Percentiles rank a stretch among this genome's conserved stretches.
These are phyloP conservation scores for Rhexocercosporidium sp. DNA, from an alignment of 2,329 filamentous ascomycete genomes.

Conservation along the genomic window DNA sequence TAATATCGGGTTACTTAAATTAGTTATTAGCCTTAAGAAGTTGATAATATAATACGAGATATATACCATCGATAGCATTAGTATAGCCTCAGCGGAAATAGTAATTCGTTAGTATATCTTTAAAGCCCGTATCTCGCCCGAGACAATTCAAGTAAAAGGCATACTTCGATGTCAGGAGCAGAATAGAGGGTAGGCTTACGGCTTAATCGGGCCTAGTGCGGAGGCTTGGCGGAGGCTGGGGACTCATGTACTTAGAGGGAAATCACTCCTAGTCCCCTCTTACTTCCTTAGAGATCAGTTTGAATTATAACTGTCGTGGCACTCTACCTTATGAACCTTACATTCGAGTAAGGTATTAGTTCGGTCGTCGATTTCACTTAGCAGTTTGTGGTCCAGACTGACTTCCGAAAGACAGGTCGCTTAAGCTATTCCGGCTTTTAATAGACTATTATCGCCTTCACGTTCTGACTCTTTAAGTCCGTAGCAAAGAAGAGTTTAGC, in stretches of 20 bases:
- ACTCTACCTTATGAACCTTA: too few relatives aligned
- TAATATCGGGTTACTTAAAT: conserved; percentile 26
- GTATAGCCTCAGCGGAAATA: conserved; percentile 32
- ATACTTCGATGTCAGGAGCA: too few relatives aligned
- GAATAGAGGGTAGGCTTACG: too few relatives aligned
- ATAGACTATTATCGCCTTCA: conserved; percentile 30
- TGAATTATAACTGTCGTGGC: too few relatives aligned
- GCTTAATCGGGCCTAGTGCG: too few relatives aligned
- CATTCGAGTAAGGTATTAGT: conserved; percentile 29
- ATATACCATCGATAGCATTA: conserved; percentile 34
- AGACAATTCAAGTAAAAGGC: conserved; percentile 31
- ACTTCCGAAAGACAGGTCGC: conserved; percentile 30
- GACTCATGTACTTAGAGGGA: too few relatives aligned
- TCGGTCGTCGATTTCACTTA: conserved; percentile 33
- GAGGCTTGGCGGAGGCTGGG: too few relatives aligned
- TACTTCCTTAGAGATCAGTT: too few relatives aligned
- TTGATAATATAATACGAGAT: conserved; percentile 14
- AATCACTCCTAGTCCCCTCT: too few relatives aligned
- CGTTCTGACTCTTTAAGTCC: conserved; percentile 19
- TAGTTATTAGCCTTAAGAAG: conserved; percentile 18
- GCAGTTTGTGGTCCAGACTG: conserved; percentile 11
- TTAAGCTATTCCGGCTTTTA: conserved; percentile 33
- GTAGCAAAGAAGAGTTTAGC: conserved; percentile 32
- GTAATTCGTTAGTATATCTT: conserved; percentile 34
- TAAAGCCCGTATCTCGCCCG: conserved; percentile 26